Evolutionary conservation across 352 stramenopile genomes (phyloP), one percentile per base, ranked within the genome.

Genomic region (Blastocystis sp.): DNA sequence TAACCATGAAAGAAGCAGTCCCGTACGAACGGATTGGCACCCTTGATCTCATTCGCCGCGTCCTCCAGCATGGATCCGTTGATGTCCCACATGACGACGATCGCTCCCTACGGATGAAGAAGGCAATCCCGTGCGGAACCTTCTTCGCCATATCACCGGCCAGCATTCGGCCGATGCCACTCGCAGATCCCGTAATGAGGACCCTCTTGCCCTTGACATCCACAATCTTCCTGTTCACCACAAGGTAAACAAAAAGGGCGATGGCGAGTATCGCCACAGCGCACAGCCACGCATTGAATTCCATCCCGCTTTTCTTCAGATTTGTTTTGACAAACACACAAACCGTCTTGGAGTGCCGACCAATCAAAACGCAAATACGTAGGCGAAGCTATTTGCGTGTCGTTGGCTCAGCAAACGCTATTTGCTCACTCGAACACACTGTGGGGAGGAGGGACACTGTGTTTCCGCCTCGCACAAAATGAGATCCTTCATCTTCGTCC

Each of bases 111-210:
- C 4, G 11, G 17, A 59, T 76, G 9, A 56, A 0, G 52, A 34
- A 0, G 41, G 14, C 89, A 53, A 14, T 62, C n/a, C 43, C 23
- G 41, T 53, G 23, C 41, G 65, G 11, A 11, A 76, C 65, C 71
- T 88, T 89, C 81, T 88, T 90, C 64, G 23, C 90, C 61, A 90
- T 86, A 34, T 89, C 67, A 23, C 89, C 61, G 40, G 90, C 89
- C 52, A 92, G 89, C 21, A 89, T 84, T 14, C 71, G 60, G 43
- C 90, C 90, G 21, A 92, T 89, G 9, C 90, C 89, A 43, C 70
- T 77, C 9, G 86, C 89, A 2, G 86, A 81, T 43, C 90, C 90
- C 9, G 89, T 90, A 77, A 92, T 90, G 45, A 92, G 77, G n/a
- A 89, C 90, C 45, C 91, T 89, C 38, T 91, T 62, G 34, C 89